Conservation (phyloP, 139 green algal genomes). For the Gonium pectorale region DNA sequence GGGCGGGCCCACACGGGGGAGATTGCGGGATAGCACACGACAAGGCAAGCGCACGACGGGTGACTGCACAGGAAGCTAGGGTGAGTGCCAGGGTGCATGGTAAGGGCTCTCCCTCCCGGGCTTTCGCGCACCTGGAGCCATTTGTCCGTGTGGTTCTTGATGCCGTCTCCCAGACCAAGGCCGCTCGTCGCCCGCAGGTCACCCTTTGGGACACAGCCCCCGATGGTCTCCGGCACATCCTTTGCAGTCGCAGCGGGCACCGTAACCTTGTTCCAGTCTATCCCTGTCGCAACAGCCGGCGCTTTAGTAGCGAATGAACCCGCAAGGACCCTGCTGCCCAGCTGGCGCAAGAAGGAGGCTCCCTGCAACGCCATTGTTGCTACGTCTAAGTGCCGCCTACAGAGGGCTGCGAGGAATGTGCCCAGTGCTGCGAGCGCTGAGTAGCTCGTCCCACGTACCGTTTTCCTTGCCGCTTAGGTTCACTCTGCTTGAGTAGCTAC, state of each 20-base stretch:
- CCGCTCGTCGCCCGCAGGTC: conserved; percentile 70
- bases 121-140: conserved; percentile 88
- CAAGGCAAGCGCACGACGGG: too few relatives aligned
- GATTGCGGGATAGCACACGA: too few relatives aligned
- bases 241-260: conserved; percentile 42
- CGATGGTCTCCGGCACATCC: conserved; percentile 37
- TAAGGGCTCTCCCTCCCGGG: too few relatives aligned
- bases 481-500: too few relatives aligned
- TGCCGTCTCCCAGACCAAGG: conserved; percentile 82
- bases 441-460: too few relatives aligned
- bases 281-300: neutral
- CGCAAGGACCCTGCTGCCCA: neutral
- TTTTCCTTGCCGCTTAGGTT: too few relatives aligned
- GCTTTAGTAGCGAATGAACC: conserved; percentile 4
- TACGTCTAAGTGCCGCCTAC: too few relatives aligned
- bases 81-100: too few relatives aligned
- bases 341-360: neutral
- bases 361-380: conserved; percentile 24
- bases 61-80: too few relatives aligned
- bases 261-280: conserved; percentile 49
- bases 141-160: conserved; percentile 87
- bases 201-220: conserved; percentile 20
- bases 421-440: too few relatives aligned
- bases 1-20: too few relatives aligned
- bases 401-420: too few relatives aligned